phyloP scores from a whole-genome alignment of 352 stramenopile species.

The Pythium rishiriense region DNA sequence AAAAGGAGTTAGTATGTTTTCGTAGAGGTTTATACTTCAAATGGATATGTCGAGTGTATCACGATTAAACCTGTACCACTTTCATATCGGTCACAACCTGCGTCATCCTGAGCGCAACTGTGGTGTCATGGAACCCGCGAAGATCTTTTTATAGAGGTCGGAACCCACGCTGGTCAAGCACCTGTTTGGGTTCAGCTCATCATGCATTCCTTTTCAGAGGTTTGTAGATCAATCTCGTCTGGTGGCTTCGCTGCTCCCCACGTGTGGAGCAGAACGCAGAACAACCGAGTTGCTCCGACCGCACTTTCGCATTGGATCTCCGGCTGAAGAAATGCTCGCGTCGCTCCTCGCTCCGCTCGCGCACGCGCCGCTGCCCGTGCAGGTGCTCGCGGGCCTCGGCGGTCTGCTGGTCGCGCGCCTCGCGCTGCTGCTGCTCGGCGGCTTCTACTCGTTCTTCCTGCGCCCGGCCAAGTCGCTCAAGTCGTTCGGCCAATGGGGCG shows the following conservation, averaged over 20 bases:
- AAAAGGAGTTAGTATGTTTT: too few relatives aligned
- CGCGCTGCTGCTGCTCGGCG: slow-evolving; percentile 46
- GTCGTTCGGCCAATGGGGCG: slow-evolving; percentile 96
- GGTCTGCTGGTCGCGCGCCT: slow-evolving; percentile 54
- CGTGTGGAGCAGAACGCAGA: neutral
- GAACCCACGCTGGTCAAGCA: too few relatives aligned
- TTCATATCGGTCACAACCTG: too few relatives aligned
- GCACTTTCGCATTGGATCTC: slow-evolving; percentile 8
- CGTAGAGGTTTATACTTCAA: too few relatives aligned
- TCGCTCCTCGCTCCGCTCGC: slow-evolving; percentile 34
- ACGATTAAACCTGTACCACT: too few relatives aligned
- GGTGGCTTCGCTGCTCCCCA: neutral
- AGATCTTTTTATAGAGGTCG: neutral
- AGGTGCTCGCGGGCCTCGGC: slow-evolving; percentile 46
- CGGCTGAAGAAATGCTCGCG: slow-evolving; percentile 16
- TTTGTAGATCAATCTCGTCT: neutral
- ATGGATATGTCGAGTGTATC: too few relatives aligned
- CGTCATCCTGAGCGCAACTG: neutral
- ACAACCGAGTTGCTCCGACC: too few relatives aligned
- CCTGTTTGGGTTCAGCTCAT: neutral
- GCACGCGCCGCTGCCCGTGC: slow-evolving; percentile 39
- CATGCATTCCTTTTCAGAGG: neutral
- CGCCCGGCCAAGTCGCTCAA: slow-evolving; percentile 93
- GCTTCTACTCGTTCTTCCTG: slow-evolving; percentile 89
- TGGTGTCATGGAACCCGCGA: neutral